Conservation (phyloP, 305 asterid genomes). For the Ajuga reptans region DNA sequence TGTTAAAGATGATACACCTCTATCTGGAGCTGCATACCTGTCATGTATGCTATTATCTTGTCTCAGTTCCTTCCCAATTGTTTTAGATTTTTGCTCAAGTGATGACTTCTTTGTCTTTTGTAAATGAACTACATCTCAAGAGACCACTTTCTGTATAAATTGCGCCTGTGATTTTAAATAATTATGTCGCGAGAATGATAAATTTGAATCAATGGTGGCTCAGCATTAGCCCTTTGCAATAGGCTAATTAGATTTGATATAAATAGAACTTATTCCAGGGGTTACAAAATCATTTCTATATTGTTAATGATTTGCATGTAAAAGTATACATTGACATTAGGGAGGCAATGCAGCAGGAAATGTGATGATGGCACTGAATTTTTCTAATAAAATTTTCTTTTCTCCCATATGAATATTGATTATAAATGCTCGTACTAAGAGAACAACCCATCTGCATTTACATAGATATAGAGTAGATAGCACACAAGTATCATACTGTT, state of each 20-base stretch:
- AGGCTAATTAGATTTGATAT: background rate
- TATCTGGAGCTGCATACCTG: constrained; percentile 31
- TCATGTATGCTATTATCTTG: constrained; percentile 42
- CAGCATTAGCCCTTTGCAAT: background rate
- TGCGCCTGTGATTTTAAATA: background rate
- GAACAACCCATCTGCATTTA: background rate
- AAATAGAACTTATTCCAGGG: no score
- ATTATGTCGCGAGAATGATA: background rate
- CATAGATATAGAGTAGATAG: background rate
- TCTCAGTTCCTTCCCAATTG: background rate
- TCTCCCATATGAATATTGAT: background rate
- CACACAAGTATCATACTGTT: background rate
- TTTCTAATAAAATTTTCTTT: background rate
- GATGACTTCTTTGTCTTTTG: background rate
- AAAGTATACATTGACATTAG: no score
- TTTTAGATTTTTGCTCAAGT: background rate
- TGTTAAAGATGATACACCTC: constrained; percentile 54
- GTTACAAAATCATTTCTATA: no score
- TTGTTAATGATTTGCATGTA: no score
- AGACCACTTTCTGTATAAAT: background rate
- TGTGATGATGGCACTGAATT: no score
- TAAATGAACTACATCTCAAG: background rate
- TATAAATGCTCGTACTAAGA: background rate
- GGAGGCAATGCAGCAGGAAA: no score
- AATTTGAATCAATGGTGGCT: background rate